Base-by-base conservation (phyloP, 2,329 filamentous ascomycete genomes). In the Colletotrichum australisinense region DNA sequence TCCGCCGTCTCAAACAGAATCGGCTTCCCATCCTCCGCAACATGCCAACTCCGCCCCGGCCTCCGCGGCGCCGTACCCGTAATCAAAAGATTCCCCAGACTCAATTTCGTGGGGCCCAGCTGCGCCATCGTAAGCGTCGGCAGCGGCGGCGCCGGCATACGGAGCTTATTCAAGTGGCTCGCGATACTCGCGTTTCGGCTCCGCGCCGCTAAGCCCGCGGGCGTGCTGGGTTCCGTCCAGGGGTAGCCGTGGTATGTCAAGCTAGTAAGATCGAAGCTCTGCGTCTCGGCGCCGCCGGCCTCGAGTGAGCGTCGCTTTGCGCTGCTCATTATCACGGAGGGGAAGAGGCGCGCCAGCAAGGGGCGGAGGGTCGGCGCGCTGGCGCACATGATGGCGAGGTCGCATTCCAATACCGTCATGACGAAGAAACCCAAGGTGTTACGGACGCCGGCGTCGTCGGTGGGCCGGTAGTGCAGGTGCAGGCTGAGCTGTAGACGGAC, bases 391-490 rank as follows among this genome's bases (percentile, higher is more conserved):
- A 83, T 73, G n/a, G 80, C 81, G 12, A 82, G 74, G 58, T 83
- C 81, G 70, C 80, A 78, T 77, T 83, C 81, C 24, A 83, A 73
- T 4, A 82, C 74, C n/a, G 80, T 83, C 79, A 82, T 79, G 70
- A 82, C 79, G 64, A 81, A 83, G 66, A 82, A 82, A n/a, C 76
- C 77, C 6, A 81, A 75, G 2, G 77, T 78, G 64, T 78, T 78
- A 11, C 76, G 74, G 4, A 74, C 68, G 19, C 73, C 75, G 26
- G 69, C 63, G 56, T 76, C 72, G 35, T 60, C 42, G 42, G 58
- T 49, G 1, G 76, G 77, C 14, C 74, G 74, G 70, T 77, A 79
- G 72, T 78, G 74, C 28, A 76, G 74, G 38, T 77, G 77, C 28
- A 82, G 74, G 26, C 76, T 78, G 7, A 83, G 76, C 74, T 81